These are phyloP conservation scores for Candida hispaniensis DNA, from an alignment of 805 yeast species.

Conservation along the genomic window DNA sequence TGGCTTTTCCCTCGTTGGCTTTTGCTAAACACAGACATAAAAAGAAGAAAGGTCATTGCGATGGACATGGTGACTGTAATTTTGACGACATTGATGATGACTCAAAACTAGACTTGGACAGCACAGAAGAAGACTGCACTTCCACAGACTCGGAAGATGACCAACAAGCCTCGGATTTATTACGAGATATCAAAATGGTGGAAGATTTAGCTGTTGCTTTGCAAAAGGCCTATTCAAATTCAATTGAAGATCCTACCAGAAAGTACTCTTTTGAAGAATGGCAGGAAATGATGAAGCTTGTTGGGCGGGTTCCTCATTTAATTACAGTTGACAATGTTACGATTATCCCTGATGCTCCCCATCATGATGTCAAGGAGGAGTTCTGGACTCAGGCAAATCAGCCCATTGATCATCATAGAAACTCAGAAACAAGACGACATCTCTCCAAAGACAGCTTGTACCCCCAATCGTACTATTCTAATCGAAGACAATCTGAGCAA, in stretches of 20 bases:
- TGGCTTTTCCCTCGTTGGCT: constrained; percentile 12
- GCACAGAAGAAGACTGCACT: neutral
- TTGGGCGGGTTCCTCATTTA: constrained; percentile 8
- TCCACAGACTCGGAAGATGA: constrained; percentile 2
- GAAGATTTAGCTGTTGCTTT: constrained; percentile 7
- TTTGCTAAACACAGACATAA: constrained; percentile 2
- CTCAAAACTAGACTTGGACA: neutral
- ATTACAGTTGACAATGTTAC: constrained; percentile 59
- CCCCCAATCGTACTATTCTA: too few species aligned
- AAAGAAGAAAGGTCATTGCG: constrained; percentile 1
- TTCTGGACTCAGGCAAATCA: constrained; percentile 13
- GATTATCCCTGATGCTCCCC: constrained; percentile 3
- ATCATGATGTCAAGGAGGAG: too few species aligned
- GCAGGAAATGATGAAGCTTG: constrained; percentile 31
- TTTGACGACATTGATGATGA: constrained; percentile 4
- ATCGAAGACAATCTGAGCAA: too few species aligned
- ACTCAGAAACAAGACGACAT: constrained; percentile 7
- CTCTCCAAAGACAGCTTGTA: too few species aligned
- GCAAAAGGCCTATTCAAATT: constrained; percentile 4
- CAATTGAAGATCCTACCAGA: constrained; percentile 28
- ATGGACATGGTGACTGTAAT: constrained; percentile 5
- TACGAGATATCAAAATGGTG: constrained; percentile 1
- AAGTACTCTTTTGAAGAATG: constrained; percentile 43
- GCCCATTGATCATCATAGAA: too few species aligned
- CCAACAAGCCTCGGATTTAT: constrained; percentile 4